phyloP scores from a whole-genome alignment of 208 protist genomes.

The Naegleria lovaniensis region DNA sequence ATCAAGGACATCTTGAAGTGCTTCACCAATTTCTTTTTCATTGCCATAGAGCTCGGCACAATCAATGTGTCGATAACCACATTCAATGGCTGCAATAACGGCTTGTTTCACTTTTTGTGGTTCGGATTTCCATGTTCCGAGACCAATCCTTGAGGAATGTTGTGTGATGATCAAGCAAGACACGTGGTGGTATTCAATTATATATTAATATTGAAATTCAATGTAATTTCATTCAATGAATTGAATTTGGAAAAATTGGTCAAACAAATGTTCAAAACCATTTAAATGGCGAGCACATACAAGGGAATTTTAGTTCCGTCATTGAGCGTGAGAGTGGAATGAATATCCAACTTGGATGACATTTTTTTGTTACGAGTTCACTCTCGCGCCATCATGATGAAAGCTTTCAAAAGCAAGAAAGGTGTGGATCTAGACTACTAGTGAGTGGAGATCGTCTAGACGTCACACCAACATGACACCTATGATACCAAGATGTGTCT shows the following conservation, averaged over 20 bases:
- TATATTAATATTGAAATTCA: too few relatives aligned
- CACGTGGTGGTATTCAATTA: too few relatives aligned
- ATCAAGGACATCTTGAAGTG: slow-evolving; percentile 49
- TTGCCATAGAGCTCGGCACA: slow-evolving; percentile 71
- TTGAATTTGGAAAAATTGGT: too few relatives aligned
- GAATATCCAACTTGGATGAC: neutral
- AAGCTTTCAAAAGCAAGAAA: too few relatives aligned
- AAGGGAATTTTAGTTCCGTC: slow-evolving; percentile 65
- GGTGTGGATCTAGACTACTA: too few relatives aligned
- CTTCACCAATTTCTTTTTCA: slow-evolving; percentile 66
- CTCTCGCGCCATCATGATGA: too few relatives aligned
- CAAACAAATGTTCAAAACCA: too few relatives aligned
- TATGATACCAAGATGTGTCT: too few relatives aligned
- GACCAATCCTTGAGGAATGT: slow-evolving; percentile 44
- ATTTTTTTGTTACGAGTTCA: neutral
- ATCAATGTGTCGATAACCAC: slow-evolving; percentile 78
- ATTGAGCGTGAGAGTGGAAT: neutral
- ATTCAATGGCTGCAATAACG: slow-evolving; percentile 53
- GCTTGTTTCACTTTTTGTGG: slow-evolving; percentile 49
- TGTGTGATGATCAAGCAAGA: neutral
- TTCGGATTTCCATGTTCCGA: slow-evolving; percentile 63
- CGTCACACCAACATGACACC: too few relatives aligned
- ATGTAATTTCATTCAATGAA: neutral
- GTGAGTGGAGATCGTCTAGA: too few relatives aligned
- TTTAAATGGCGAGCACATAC: too few relatives aligned